Base-by-base conservation (phyloP, 139 green algal species). In the Penium margaritaceum region DNA sequence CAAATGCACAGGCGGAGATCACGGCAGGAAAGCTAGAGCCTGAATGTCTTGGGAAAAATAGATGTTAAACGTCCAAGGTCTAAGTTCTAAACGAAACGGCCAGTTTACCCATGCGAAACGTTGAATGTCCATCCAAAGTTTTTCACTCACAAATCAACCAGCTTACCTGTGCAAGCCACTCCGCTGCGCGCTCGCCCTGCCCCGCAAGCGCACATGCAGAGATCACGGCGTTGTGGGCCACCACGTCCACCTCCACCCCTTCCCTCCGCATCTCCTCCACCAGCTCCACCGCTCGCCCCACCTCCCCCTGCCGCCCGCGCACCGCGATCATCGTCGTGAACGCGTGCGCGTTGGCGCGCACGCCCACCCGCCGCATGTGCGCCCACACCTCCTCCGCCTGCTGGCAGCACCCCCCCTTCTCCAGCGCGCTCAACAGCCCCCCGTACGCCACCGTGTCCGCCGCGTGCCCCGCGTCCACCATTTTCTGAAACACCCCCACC, bases 401-500 rank as follows among this genome's bases (percentile, higher is more conserved):
- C 12, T 76, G 32, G 12, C 70, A 44, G 15, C 43, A 44, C 30
- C 41, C 68, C 24, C 68, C 68, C 29, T 76, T 76, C 51, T 76
- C 68, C 32, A 69, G 41, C 29, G 68, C 68, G 29, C 68, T 76
- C 32, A 76, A 51, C 27, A 76, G 60, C n/a, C 51, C 68, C 27
- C 68, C 68, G 21, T 69, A 76, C 27, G 68, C 46, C 27, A 76
- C 51, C 41, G 60, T 17, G 35, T 51, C 51, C 37, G 68, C 36
- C 17, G 30, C 36, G n/a, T 54, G 14, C 27, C 68, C 68, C 14
- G 21, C 17, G 4, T 47, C 51, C 68, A 69, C 19, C 68, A 76
- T 76, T 5, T 65, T 30, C 5, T 54, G 27, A 30, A 76, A 76
- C 2, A 62, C 46, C 6, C 60, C 17, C 3, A 76, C 30, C 21